These are phyloP conservation scores for Phytopythium kandeliae DNA, from an alignment of 352 stramenopile genomes.

Conservation along the genomic window DNA sequence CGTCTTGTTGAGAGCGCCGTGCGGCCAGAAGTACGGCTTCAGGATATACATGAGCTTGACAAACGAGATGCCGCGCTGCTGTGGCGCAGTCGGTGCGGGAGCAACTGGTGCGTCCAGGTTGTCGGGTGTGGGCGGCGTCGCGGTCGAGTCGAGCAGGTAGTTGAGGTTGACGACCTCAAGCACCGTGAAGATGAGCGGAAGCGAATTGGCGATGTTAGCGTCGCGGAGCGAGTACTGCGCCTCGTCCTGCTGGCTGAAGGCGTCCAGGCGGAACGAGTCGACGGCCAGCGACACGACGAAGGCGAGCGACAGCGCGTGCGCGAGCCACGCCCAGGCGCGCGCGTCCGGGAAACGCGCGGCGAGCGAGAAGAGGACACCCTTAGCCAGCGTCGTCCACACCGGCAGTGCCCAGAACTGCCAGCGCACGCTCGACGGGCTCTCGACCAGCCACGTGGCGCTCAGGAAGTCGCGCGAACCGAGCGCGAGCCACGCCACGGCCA, in stretches of 20 bases:
- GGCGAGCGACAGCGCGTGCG: slow-evolving; percentile 39
- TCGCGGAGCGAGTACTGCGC: slow-evolving; percentile 44
- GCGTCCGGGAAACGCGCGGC: slow-evolving; percentile 40
- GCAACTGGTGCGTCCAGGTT: slow-evolving; percentile 19
- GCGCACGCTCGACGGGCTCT: slow-evolving; percentile 20
- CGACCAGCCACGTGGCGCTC: slow-evolving; percentile 37
- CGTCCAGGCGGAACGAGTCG: slow-evolving; percentile 69
- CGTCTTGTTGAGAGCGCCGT: slow-evolving; percentile 61
- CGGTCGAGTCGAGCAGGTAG: slow-evolving; percentile 55
- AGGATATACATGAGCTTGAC: slow-evolving; percentile 83
- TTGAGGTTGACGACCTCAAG: slow-evolving; percentile 75
- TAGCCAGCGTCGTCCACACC: slow-evolving; percentile 51
- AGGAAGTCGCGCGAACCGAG: slow-evolving; percentile 36
- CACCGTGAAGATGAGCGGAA: slow-evolving; percentile 82
- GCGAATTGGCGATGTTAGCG: slow-evolving; percentile 76
- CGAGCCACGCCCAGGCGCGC: slow-evolving; percentile 31
- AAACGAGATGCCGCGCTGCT: slow-evolving; percentile 63
- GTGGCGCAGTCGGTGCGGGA: slow-evolving; percentile 13
- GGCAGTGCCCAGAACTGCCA: slow-evolving; percentile 79
- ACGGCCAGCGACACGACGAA: slow-evolving; percentile 63
- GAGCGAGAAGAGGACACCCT: slow-evolving; percentile 55
- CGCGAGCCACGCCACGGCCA: slow-evolving; percentile 46
- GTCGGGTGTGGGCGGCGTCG: slow-evolving; percentile 20
- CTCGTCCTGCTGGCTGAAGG: slow-evolving; percentile 51
- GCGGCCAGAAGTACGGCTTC: slow-evolving; percentile 85